Evolutionary conservation across 306 rosid genomes (phyloP), one percentile per base, ranked within the genome.

Genomic region (Glycine soja): DNA sequence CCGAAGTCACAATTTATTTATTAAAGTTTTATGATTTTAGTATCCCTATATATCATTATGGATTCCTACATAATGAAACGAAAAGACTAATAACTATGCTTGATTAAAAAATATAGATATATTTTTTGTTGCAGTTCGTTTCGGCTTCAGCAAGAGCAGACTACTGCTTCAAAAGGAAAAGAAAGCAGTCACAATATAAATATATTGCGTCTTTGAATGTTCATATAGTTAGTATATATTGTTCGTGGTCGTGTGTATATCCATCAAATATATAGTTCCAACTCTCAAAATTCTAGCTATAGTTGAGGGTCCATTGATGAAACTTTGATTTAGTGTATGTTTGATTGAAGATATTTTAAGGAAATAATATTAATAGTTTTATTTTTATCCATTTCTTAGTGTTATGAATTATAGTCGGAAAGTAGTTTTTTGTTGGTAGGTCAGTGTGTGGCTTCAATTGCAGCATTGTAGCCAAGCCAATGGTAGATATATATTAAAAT

Each of bases 141-240:
- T 45, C 48, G 38, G 61, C 83, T 34, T n/a, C 47, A 53, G 51
- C 79, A 62, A 71, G 50, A 42, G 40, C 75, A 72, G 64, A 16
- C 45, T 32, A 52, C 40, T 38, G 8, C 19, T 8, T 77, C 75
- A 43, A 71, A 71, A 42, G 80, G 83, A 50, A 65, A 62, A 51
- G 52, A n/a, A 38, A 66, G 59, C 70, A 65, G 53, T 59, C 76
- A 47, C 6, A 47, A 58, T 59, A 18, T 16, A 40, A 56, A 75
- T 40, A 54, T 11, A 75, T 70, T 66, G 81, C 58, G 38, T 3
- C 71, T 69, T 57, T 81, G 73, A 76, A 70, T 47, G 10, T 10
- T 32, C 10, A 34, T 36, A 36, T 61, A 24, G 30, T 24, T 24
- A 0, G 30, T 24, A 24, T 30, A 10, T 10, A 7, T 18, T 58